These are phyloP conservation scores for Amylostereum areolatum DNA, from an alignment of 1,284 basidiomycete genomes.

Conservation along the genomic window DNA sequence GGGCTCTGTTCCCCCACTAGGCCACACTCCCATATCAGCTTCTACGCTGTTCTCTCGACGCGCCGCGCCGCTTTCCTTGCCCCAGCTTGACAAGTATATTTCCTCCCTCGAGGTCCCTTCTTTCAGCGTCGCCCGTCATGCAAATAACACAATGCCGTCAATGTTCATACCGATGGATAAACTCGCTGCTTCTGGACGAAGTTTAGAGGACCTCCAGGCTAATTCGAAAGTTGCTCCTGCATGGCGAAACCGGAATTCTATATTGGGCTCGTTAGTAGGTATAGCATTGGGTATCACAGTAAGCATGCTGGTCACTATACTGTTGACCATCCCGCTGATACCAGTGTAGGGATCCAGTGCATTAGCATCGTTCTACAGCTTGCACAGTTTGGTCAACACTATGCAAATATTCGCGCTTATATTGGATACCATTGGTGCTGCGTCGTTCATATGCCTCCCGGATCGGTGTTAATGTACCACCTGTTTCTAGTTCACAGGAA, in stretches of 20 bases:
- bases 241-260: constrained; percentile 49
- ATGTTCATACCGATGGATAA: constrained; percentile 63
- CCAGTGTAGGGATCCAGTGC: constrained; percentile 55
- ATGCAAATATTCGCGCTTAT: constrained; percentile 68
- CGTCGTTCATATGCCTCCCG: background rate
- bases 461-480: background rate
- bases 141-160: constrained; percentile 14
- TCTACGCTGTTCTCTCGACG: constrained; percentile 47
- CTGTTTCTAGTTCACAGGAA: constrained; percentile 35
- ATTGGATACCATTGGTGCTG: constrained; percentile 53
- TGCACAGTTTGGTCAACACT: constrained; percentile 61
- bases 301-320: constrained; percentile 14
- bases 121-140: constrained; percentile 22
- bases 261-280: constrained; percentile 38
- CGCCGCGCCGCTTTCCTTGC: constrained; percentile 52
- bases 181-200: constrained; percentile 39
- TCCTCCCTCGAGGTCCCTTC: constrained; percentile 37
- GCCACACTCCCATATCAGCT: constrained; percentile 49
- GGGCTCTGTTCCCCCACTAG: background rate
- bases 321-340: background rate
- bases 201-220: constrained; percentile 52
- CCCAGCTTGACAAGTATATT: constrained; percentile 53
- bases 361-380: constrained; percentile 59
- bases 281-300: constrained; percentile 49
- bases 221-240: constrained; percentile 41